Evolutionary conservation across 257 asterid genomes (phyloP).

Genomic region (Solanum ahanhuiri): DNA sequence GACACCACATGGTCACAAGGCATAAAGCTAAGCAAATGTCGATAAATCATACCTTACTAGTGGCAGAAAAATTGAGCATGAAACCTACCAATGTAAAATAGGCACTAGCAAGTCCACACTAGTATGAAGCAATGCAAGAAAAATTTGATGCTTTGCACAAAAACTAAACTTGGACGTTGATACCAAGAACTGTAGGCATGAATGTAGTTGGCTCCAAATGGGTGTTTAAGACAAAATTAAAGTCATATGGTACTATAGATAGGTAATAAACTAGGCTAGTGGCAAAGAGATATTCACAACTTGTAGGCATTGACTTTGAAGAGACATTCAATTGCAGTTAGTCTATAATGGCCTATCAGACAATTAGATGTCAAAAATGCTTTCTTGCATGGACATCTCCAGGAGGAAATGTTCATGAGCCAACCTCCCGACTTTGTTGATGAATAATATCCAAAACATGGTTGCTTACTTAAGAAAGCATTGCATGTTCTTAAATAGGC

Average conservation of each 20-base stretch:
- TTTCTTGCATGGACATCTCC: not conserved
- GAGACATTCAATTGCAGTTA: not conserved
- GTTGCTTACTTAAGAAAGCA: too few species aligned
- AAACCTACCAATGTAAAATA: too few species aligned
- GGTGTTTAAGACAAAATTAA: not conserved
- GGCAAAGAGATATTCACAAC: not conserved
- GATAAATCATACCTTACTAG: too few species aligned
- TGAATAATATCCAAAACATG: too few species aligned
- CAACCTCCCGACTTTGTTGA: too few species aligned
- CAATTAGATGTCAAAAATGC: not conserved
- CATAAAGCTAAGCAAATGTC: too few species aligned
- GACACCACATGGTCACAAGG: too few species aligned
- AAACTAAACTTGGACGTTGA: not conserved
- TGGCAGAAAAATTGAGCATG: too few species aligned
- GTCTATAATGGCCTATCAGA: not conserved
- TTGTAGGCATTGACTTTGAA: not conserved
- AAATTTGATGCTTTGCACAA: not conserved
- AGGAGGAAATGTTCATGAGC: too few species aligned
- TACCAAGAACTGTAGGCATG: not conserved
- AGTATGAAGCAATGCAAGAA: not conserved
- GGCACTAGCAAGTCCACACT: not conserved
- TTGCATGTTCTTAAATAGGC: too few species aligned
- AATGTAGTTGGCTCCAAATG: not conserved
- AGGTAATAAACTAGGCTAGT: not conserved
- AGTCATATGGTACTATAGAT: not conserved